Base-by-base conservation (phyloP, 2,329 filamentous ascomycete species). In the Penicillium hesseltinei region DNA sequence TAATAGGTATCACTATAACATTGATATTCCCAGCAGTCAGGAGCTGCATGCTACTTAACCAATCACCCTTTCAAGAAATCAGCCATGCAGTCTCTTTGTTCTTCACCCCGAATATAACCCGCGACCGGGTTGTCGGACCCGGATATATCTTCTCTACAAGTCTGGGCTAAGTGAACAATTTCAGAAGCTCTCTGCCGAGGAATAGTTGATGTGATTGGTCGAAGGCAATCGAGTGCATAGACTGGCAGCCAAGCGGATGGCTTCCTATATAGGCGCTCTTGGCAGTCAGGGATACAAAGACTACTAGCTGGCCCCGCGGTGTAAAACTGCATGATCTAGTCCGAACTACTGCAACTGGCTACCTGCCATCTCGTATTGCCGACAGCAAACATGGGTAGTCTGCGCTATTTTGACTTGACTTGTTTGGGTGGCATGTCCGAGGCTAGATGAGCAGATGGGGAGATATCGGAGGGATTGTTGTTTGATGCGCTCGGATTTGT, bases 241-340 rank as follows among this genome's bases (percentile, higher is more conserved):
- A 31, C 33, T 36, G 44, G 8, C 10, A 57, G 35, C 59, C 56
- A 62, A 62, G 56, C 61, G 59, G 62, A 62, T 55, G 55, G 36
- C 46, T 64, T 63, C 51, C 62, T 35, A 23, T 23, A 11, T 5
- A 29, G 19, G 47, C 21, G 39, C 40, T 23, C 46, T 56, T 40
- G 42, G 47, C 47, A 35, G 13, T 8, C n/a, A 29, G 42, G 19
- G 40, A 40, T 21, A 17, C 15, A 25, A 29, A 21, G 38, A 38
- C 31, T 51, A 27, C 31, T 51, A 27, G 47, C 13, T 35, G 21
- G 29, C 31, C 10, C 23, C 13, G 10, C 9, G 11, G n/a, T 33
- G 35, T 43, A 36, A 39, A 29, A 49, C 53, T 57, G 57, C 46
- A 59, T 46, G 49, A 51, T 52, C 50, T 51, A 51, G 39, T 40